Conservation (phyloP, 2,329 filamentous ascomycete species). For the Colletotrichum sojae region DNA sequence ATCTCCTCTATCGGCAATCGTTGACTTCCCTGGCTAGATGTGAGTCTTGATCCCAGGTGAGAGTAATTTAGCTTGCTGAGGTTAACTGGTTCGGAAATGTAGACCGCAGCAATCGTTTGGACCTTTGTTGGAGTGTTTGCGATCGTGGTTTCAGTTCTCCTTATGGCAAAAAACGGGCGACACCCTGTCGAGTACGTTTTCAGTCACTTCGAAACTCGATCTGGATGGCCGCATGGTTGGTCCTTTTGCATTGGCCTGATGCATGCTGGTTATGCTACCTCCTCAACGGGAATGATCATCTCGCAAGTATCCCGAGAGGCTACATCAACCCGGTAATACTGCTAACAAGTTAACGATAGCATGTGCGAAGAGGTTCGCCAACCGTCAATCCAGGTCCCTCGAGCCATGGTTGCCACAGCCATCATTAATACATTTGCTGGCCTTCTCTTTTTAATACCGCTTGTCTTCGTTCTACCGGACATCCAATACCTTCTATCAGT, state of each 20-base stretch:
- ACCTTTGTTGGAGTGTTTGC: slow-evolving; percentile 80
- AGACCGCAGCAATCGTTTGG: slow-evolving; percentile 82
- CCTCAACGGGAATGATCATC: slow-evolving; percentile 85
- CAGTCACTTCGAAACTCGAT: slow-evolving; percentile 75
- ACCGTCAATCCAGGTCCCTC: slow-evolving; percentile 77
- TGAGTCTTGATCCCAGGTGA: slow-evolving; percentile 57
- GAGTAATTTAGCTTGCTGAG: background rate
- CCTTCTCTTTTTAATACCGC: slow-evolving; percentile 76
- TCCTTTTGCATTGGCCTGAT: slow-evolving; percentile 81
- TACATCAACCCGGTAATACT: too few relatives aligned
- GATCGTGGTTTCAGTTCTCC: slow-evolving; percentile 73
- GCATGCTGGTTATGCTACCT: slow-evolving; percentile 81
- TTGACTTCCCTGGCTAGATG: slow-evolving; percentile 78
- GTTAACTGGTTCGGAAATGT: slow-evolving; percentile 19
- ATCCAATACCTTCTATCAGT: slow-evolving; percentile 68
- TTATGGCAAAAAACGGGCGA: slow-evolving; percentile 77
- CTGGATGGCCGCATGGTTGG: slow-evolving; percentile 80
- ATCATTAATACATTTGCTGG: slow-evolving; percentile 77
- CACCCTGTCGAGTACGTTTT: slow-evolving; percentile 75
- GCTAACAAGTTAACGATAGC: slow-evolving; percentile 51
- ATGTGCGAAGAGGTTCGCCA: slow-evolving; percentile 82
- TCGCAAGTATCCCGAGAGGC: slow-evolving; percentile 65
- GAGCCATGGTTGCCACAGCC: slow-evolving; percentile 79
- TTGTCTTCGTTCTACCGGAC: slow-evolving; percentile 79
- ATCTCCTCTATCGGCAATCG: slow-evolving; percentile 78